Evolutionary conservation across 2,329 filamentous ascomycete genomes (phyloP).

Genomic region (Alternaria arborescens): DNA sequence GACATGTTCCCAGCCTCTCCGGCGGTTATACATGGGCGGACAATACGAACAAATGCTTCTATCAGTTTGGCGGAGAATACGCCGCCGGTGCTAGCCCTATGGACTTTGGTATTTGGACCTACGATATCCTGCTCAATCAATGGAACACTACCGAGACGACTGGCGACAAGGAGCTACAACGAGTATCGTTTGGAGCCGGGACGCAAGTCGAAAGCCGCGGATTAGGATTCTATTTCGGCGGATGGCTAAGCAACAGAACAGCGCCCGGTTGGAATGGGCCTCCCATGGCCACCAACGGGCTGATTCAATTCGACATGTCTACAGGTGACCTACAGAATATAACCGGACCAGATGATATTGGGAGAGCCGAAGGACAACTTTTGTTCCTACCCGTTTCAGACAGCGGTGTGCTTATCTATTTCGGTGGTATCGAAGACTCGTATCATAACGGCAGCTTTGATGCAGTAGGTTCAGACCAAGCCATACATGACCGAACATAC

Average conservation of each 20-base stretch:
- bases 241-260: conserved; percentile 66
- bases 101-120: conserved; percentile 63
- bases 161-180: conserved; percentile 50
- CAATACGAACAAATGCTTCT: conserved; percentile 69
- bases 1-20: conserved; percentile 61
- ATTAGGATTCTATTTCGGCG: conserved; percentile 69
- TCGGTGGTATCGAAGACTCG: conserved; percentile 65
- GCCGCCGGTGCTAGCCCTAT: conserved; percentile 49
- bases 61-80: conserved; percentile 69
- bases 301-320: conserved; percentile 67
- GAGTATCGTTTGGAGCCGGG: conserved; percentile 66
- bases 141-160: conserved; percentile 62
- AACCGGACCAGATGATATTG: conserved; percentile 61
- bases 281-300: conserved; percentile 59
- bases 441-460: conserved; percentile 58
- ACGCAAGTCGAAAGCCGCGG: conserved; percentile 63
- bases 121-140: conserved; percentile 64
- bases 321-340: conserved; percentile 61
- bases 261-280: conserved; percentile 61
- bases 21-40: conserved; percentile 67
- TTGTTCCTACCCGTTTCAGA: conserved; percentile 68
- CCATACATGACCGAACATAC: conserved; percentile 4
- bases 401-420: conserved; percentile 67
- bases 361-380: conserved; percentile 68
- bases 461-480: conserved; percentile 30